These are phyloP conservation scores for Fusarium sp. DNA, from an alignment of 2,329 filamentous ascomycete species.

Conservation along the genomic window DNA sequence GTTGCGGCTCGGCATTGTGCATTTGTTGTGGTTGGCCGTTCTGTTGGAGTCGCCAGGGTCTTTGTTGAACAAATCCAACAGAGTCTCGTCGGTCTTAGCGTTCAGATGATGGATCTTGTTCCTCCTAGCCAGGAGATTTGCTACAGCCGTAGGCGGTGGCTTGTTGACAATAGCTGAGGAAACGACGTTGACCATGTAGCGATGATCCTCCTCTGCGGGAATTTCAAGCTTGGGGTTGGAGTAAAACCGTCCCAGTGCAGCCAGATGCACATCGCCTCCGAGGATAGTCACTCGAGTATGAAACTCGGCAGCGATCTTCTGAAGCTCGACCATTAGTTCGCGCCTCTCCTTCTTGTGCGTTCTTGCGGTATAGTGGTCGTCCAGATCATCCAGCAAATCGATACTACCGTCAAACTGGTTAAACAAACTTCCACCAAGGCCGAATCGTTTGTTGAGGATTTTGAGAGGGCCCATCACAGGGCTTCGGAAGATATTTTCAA, in stretches of 20 bases:
- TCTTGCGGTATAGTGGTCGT: slow-evolving; percentile 94
- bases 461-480: slow-evolving; percentile 90
- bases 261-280: slow-evolving; percentile 93
- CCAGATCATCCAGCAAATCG: slow-evolving; percentile 90
- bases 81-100: slow-evolving; percentile 85
- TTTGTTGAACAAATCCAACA: slow-evolving; percentile 91
- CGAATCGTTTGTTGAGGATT: slow-evolving; percentile 90
- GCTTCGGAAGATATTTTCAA: slow-evolving; percentile 90
- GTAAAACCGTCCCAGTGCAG: slow-evolving; percentile 93
- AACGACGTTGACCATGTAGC: slow-evolving; percentile 95
- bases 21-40: slow-evolving; percentile 80
- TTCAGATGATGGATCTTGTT: slow-evolving; percentile 84
- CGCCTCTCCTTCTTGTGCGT: slow-evolving; percentile 92
- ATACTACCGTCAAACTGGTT: slow-evolving; percentile 95
- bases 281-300: slow-evolving; percentile 92
- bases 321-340: slow-evolving; percentile 81
- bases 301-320: slow-evolving; percentile 85
- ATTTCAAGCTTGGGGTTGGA: slow-evolving; percentile 85
- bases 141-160: slow-evolving; percentile 86
- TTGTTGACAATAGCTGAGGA: slow-evolving; percentile 97
- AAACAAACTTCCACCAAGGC: slow-evolving; percentile 85
- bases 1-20: slow-evolving; percentile 93
- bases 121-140: slow-evolving; percentile 88
- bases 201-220: slow-evolving; percentile 83
- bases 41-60: slow-evolving; percentile 85